A percentile compares a stretch with the other conserved stretches of the same genome.
Evolutionary conservation across 805 yeast genomes (phyloP).

Genomic region (Spathaspora boniae): DNA sequence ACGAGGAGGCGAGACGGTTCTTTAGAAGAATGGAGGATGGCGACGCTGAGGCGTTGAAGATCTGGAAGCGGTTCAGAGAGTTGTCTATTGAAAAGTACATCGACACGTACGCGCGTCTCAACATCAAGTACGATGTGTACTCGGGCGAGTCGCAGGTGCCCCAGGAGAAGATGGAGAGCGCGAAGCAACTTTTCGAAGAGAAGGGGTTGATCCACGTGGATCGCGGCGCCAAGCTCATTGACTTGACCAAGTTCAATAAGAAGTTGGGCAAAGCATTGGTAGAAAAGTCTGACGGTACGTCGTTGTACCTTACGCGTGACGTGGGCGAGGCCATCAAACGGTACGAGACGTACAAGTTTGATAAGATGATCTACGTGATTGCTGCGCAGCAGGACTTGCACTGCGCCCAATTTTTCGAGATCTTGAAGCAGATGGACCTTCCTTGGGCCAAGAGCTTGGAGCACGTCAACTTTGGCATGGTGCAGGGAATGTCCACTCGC

Average conservation of each 20-base stretch:
- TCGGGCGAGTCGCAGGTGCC: constrained; percentile 96
- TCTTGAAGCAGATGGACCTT: constrained; percentile 83
- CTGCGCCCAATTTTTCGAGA: constrained; percentile 89
- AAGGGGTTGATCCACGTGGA: constrained; percentile 77
- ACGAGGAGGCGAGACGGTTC: constrained; percentile 81
- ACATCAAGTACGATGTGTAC: constrained; percentile 82
- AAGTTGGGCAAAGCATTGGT: constrained; percentile 91
- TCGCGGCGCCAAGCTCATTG: constrained; percentile 86
- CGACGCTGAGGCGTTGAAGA: constrained; percentile 67
- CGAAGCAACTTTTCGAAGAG: constrained; percentile 58
- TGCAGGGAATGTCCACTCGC: constrained; percentile 97
- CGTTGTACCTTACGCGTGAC: constrained; percentile 91
- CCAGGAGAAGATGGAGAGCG: constrained; percentile 64
- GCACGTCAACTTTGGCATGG: constrained; percentile 97
- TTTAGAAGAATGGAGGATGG: constrained; percentile 94
- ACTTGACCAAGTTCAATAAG: constrained; percentile 79
- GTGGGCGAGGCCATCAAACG: constrained; percentile 95
- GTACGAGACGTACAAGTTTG: constrained; percentile 77
- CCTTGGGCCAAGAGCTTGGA: constrained; percentile 79
- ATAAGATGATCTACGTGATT: constrained; percentile 93
- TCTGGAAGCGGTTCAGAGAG: constrained; percentile 90
- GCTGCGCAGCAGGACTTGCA: constrained; percentile 97
- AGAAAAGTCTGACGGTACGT: constrained; percentile 93
- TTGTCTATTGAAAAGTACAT: constrained; percentile 82
- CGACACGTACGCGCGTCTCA: constrained; percentile 86